phyloP scores from a whole-genome alignment of 2,329 filamentous ascomycete genomes.

The Colletotrichum neosansevieriae region DNA sequence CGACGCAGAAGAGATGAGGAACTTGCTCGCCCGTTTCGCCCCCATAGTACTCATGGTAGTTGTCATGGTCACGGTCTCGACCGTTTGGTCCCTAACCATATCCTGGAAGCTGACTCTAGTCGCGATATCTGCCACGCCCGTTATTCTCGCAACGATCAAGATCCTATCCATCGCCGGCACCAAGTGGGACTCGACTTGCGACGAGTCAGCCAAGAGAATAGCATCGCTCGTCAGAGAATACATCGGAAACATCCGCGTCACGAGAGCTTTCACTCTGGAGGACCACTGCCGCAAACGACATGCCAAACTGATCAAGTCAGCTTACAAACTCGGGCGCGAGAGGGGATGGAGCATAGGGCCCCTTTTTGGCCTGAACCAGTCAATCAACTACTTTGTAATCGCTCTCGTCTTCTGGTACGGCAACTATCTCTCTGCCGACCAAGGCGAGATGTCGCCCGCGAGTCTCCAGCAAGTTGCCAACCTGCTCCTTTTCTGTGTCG shows the following conservation, averaged over 20 bases:
- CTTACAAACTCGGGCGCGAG: slow-evolving; percentile 72
- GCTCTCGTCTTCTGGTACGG: slow-evolving; percentile 90
- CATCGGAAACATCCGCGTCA: slow-evolving; percentile 82
- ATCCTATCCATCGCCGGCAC: slow-evolving; percentile 74
- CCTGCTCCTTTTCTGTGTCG: slow-evolving; percentile 85
- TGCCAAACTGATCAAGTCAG: slow-evolving; percentile 58
- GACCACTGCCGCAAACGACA: slow-evolving; percentile 77
- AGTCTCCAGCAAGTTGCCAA: slow-evolving; percentile 81
- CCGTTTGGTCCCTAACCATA: slow-evolving; percentile 79
- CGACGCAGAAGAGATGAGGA: slow-evolving; percentile 88
- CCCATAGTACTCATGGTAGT: slow-evolving; percentile 75
- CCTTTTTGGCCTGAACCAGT: slow-evolving; percentile 83
- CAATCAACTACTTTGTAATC: slow-evolving; percentile 76
- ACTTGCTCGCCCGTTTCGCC: slow-evolving; percentile 82
- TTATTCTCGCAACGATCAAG: slow-evolving; percentile 75
- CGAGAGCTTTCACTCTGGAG: slow-evolving; percentile 82
- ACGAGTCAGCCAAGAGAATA: slow-evolving; percentile 70
- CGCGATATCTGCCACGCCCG: slow-evolving; percentile 74
- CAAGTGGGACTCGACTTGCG: slow-evolving; percentile 79
- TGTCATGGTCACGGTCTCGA: slow-evolving; percentile 74
- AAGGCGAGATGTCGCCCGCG: slow-evolving; percentile 60
- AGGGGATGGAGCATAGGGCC: slow-evolving; percentile 76
- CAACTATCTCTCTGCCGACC: slow-evolving; percentile 69
- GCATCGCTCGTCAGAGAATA: slow-evolving; percentile 78
- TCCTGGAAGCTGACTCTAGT: slow-evolving; percentile 88